These are phyloP conservation scores for Podaxis rugospora DNA, from an alignment of 768 basidiomycete genomes.

Conservation along the genomic window DNA sequence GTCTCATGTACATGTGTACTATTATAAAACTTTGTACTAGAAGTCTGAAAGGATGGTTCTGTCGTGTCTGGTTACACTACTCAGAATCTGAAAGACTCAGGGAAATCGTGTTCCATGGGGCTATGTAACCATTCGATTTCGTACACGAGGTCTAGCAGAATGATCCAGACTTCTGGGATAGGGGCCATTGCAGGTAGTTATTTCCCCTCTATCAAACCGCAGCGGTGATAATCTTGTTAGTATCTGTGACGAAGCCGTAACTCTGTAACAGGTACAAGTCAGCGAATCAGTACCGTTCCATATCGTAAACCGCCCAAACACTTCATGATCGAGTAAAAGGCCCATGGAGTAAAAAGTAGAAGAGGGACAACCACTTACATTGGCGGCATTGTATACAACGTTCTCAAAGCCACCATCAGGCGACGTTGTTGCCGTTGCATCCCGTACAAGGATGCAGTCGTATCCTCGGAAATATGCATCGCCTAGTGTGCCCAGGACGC, in stretches of 20 bases:
- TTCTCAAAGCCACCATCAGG: slow-evolving; percentile 57
- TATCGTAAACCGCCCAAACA: not conserved
- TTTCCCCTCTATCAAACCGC: not conserved
- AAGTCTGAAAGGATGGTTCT: not conserved
- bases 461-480: slow-evolving; percentile 65
- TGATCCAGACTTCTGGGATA: not conserved
- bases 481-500: slow-evolving; percentile 58
- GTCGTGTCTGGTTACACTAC: not conserved
- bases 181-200: not conserved
- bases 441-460: slow-evolving; percentile 54
- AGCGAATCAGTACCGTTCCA: slow-evolving; percentile 7
- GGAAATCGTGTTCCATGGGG: not conserved
- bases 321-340: not conserved
- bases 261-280: slow-evolving; percentile 26
- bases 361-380: slow-evolving; percentile 32
- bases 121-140: not conserved
- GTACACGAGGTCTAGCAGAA: not conserved
- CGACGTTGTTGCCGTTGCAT: slow-evolving; percentile 60
- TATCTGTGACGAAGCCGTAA: slow-evolving; percentile 50
- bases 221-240: slow-evolving; percentile 24
- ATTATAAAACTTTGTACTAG: slow-evolving; percentile 3
- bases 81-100: not conserved
- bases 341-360: not conserved
- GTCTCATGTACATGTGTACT: slow-evolving; percentile 4
- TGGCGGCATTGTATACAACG: slow-evolving; percentile 51